Conservation (phyloP, 2,329 filamentous ascomycete species). For the Aspergillus spinulosporus region DNA sequence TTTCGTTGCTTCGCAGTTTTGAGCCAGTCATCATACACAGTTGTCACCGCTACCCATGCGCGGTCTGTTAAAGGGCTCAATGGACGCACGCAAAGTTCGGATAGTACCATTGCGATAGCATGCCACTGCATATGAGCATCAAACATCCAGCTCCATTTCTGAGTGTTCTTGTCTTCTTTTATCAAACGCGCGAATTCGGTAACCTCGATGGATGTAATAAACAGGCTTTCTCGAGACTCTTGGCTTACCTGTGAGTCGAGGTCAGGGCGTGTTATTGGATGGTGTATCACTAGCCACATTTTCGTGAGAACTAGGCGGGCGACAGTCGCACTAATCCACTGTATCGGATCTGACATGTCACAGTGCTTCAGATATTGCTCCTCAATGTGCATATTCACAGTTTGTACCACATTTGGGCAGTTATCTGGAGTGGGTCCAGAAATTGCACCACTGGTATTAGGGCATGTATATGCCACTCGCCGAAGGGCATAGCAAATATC, state of each 20-base stretch:
- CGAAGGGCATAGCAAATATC: conserved; percentile 51
- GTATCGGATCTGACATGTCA: conserved; percentile 55
- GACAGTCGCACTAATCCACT: conserved; percentile 69
- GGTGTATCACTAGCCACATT: conserved; percentile 74
- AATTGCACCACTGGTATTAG: conserved; percentile 26
- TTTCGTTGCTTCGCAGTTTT: conserved; percentile 41
- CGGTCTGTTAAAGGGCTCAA: conserved; percentile 59
- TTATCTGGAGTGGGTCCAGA: conserved; percentile 30
- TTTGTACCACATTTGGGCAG: conserved; percentile 51
- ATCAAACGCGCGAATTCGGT: conserved; percentile 69
- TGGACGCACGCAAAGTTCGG: conserved; percentile 59
- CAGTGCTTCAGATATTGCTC: conserved; percentile 56
- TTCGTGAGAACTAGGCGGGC: conserved; percentile 73
- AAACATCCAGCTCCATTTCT: conserved; percentile 67
- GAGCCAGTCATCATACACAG: conserved; percentile 42
- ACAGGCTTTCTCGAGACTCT: conserved; percentile 67
- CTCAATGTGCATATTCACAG: conserved; percentile 57
- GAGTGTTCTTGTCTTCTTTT: conserved; percentile 61
- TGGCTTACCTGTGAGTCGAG: conserved; percentile 56
- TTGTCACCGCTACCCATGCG: conserved; percentile 61
- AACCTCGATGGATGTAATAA: conserved; percentile 71
- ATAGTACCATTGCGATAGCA: conserved; percentile 51
- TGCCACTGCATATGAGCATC: conserved; percentile 66
- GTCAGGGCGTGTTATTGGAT: conserved; percentile 65
- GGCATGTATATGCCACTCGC: conserved; percentile 40